Evolutionary conservation across 2,329 filamentous ascomycete genomes (phyloP).

Genomic region (Amauroascus niger): DNA sequence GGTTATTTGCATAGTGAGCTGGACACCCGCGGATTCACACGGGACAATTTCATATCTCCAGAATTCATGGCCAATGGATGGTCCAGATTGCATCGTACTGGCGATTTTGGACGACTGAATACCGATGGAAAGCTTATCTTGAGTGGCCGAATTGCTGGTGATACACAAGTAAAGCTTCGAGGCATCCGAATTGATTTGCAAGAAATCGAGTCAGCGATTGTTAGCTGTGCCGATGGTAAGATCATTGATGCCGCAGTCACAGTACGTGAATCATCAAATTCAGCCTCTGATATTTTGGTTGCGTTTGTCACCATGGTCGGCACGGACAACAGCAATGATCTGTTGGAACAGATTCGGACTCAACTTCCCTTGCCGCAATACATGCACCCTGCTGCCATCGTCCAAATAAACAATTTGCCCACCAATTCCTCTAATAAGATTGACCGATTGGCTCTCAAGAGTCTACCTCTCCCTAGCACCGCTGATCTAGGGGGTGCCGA

Average conservation of each 20-base stretch:
- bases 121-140: slow-evolving; percentile 1
- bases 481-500: background rate
- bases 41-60: too few species aligned
- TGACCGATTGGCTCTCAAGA: slow-evolving; percentile 7
- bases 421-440: slow-evolving; percentile 11
- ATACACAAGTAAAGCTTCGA: slow-evolving; percentile 52
- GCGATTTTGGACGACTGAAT: slow-evolving; percentile 8
- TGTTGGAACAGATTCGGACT: background rate
- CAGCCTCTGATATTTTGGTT: slow-evolving; percentile 6
- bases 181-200: slow-evolving; percentile 50
- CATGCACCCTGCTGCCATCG: slow-evolving; percentile 13
- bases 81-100: slow-evolving; percentile 9
- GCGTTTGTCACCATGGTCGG: background rate
- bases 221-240: background rate
- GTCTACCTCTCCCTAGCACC: slow-evolving; percentile 10
- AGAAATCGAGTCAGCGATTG: slow-evolving; percentile 8
- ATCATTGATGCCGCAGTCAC: background rate
- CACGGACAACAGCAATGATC: background rate
- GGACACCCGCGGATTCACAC: too few species aligned
- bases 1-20: too few species aligned
- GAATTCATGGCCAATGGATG: too few species aligned
- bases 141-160: slow-evolving; percentile 43
- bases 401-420: slow-evolving; percentile 10
- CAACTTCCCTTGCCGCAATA: slow-evolving; percentile 15
- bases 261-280: background rate